phyloP scores from a whole-genome alignment of 2,329 filamentous ascomycete genomes.

The Fusarium denticulatum region DNA sequence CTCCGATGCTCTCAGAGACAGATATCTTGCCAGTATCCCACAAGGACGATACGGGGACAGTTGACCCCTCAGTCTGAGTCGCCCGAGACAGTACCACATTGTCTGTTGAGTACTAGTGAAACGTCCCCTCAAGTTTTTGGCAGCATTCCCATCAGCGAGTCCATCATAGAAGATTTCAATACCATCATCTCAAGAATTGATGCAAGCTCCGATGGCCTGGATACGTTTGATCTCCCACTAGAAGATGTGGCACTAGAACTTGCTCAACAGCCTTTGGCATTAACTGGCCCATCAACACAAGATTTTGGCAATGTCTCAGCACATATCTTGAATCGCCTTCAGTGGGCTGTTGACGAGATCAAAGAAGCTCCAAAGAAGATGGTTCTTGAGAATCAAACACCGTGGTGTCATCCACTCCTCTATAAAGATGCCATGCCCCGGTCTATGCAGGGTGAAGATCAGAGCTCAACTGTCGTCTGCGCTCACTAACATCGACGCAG shows the following conservation, averaged over 20 bases:
- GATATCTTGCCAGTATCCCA: slow-evolving; percentile 60
- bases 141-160: not conserved
- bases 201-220: slow-evolving; percentile 9
- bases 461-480: not conserved
- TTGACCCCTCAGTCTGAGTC: not conserved
- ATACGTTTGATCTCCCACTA: slow-evolving; percentile 19
- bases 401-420: slow-evolving; percentile 63
- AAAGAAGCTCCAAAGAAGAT: slow-evolving; percentile 59
- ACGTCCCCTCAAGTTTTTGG: slow-evolving; percentile 2
- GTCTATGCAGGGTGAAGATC: slow-evolving; percentile 57
- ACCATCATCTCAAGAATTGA: slow-evolving; percentile 29
- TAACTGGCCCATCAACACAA: slow-evolving; percentile 38
- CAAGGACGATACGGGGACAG: not conserved
- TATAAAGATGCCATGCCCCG: slow-evolving; percentile 63
- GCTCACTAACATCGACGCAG: slow-evolving; percentile 44
- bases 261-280: slow-evolving; percentile 33
- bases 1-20: slow-evolving; percentile 60
- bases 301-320: slow-evolving; percentile 38
- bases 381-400: slow-evolving; percentile 59
- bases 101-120: not conserved
- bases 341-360: slow-evolving; percentile 61
- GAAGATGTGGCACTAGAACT: slow-evolving; percentile 34
- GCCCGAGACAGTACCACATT: slow-evolving; percentile 10
- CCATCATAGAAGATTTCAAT: slow-evolving; percentile 24
- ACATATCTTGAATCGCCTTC: slow-evolving; percentile 47